Conservation (phyloP, 371 early-diverging fungal genomes). For the Circinella umbellata region DNA sequence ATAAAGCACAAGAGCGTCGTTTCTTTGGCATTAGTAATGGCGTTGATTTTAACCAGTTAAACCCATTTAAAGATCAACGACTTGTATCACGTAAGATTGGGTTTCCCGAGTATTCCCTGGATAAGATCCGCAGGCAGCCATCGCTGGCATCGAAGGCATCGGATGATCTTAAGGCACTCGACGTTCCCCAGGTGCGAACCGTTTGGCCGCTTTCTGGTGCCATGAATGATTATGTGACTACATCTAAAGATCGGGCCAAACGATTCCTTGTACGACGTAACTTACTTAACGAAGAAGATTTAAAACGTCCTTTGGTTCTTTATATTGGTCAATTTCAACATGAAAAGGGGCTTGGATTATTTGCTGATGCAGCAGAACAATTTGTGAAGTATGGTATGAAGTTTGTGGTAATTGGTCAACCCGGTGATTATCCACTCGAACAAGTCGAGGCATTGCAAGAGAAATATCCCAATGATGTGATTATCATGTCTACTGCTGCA, state of each 20-base stretch:
- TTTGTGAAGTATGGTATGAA: constrained; percentile 49
- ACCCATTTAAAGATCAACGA: constrained; percentile 57
- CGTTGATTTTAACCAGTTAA: constrained; percentile 53
- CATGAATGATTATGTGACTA: constrained; percentile 37
- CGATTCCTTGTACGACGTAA: constrained; percentile 54
- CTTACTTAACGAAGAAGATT: constrained; percentile 45
- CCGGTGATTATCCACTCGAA: constrained; percentile 59
- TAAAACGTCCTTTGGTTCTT: constrained; percentile 55
- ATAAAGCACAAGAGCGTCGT: constrained; percentile 47
- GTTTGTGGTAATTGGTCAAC: constrained; percentile 67
- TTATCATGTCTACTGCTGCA: constrained; percentile 44
- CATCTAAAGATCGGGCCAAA: constrained; percentile 60
- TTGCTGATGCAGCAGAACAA: constrained; percentile 42
- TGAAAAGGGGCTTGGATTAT: constrained; percentile 63
- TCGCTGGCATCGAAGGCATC: constrained; percentile 11
- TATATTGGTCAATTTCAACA: constrained; percentile 69
- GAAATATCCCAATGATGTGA: constrained; percentile 49
- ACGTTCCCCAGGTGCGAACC: background rate
- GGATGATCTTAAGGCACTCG: background rate
- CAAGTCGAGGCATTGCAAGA: constrained; percentile 45
- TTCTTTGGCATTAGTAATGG: constrained; percentile 74
- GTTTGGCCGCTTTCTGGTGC: constrained; percentile 28
- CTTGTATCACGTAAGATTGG: constrained; percentile 38
- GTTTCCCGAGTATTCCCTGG: constrained; percentile 45
- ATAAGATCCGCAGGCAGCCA: constrained; percentile 25